Evolutionary conservation across 2,329 filamentous ascomycete species (phyloP).

Genomic region (Teratosphaeriaceae sp.): DNA sequence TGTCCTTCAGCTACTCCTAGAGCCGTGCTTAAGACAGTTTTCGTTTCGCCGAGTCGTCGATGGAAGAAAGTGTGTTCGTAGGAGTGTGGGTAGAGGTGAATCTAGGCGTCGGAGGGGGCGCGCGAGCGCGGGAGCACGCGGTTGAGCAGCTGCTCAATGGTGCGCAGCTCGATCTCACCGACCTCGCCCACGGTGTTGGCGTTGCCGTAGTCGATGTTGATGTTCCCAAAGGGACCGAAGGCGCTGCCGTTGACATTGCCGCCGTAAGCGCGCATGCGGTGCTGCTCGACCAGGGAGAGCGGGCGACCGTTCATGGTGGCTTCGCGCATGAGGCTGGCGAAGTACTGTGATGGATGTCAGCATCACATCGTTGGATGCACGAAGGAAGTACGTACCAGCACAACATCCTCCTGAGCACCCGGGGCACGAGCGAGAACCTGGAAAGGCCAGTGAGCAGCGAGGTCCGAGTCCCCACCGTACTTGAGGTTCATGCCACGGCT

Average conservation of each 20-base stretch:
- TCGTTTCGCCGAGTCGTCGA: not conserved
- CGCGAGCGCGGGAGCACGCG: conserved; percentile 8
- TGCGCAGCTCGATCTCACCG: conserved; percentile 21
- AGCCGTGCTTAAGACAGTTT: too few relatives aligned
- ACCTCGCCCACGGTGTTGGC: conserved; percentile 18
- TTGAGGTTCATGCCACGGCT: conserved; percentile 16
- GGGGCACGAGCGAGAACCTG: conserved; percentile 19
- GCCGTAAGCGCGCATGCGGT: conserved; percentile 12
- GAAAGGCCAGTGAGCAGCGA: conserved; percentile 25
- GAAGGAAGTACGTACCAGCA: conserved; percentile 14
- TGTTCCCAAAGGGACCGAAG: conserved; percentile 21
- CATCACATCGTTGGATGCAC: not conserved
- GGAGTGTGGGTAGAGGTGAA: not conserved
- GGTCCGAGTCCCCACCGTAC: conserved; percentile 18
- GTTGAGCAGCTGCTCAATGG: conserved; percentile 17
- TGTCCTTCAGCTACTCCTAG: too few relatives aligned
- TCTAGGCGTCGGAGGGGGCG: not conserved
- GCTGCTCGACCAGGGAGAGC: conserved; percentile 13
- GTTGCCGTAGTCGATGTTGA: conserved; percentile 21
- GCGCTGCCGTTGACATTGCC: conserved; percentile 6
- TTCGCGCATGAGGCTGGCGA: conserved; percentile 20
- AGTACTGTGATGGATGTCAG: conserved; percentile 14
- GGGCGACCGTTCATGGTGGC: conserved; percentile 9
- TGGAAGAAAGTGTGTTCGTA: not conserved
- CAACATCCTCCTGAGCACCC: conserved; percentile 16